A percentile compares a stretch with the other conserved stretches of the same genome.
phyloP scores from a whole-genome alignment of 2,329 filamentous ascomycete species.

The Hortaea sp. region DNA sequence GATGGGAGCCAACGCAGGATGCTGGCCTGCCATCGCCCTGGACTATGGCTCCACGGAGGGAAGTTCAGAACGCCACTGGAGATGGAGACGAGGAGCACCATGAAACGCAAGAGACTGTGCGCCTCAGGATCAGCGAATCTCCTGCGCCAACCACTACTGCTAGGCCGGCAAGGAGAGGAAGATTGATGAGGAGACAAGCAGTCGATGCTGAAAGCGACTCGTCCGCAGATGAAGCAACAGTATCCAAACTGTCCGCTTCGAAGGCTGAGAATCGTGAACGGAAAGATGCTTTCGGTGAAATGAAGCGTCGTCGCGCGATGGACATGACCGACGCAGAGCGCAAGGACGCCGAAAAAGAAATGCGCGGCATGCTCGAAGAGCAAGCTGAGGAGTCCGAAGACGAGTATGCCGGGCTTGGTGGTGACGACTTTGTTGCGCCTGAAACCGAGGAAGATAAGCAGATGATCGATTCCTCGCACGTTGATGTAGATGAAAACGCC shows the following conservation, averaged over 20 bases:
- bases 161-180: constrained; percentile 43
- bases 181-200: constrained; percentile 33
- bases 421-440: constrained; percentile 71
- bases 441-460: constrained; percentile 65
- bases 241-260: constrained; percentile 1
- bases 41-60: constrained; percentile 8
- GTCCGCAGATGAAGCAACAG: constrained; percentile 13
- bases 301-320: constrained; percentile 55
- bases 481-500: constrained; percentile 68
- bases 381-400: constrained; percentile 97
- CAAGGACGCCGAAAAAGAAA: constrained; percentile 59
- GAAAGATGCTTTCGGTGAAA: constrained; percentile 53
- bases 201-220: constrained; percentile 34
- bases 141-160: constrained; percentile 9
- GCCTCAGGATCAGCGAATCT: constrained; percentile 22
- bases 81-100: constrained; percentile 10
- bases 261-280: constrained; percentile 21
- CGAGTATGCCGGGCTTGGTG: constrained; percentile 90
- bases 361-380: constrained; percentile 83
- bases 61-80: constrained; percentile 5
- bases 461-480: constrained; percentile 77
- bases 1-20: constrained; percentile 26
- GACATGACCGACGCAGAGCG: constrained; percentile 25
- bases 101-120: constrained; percentile 24
- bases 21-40: constrained; percentile 20